Base-by-base conservation (phyloP, 2,329 filamentous ascomycete genomes). In the Colletotrichum noveboracense region DNA sequence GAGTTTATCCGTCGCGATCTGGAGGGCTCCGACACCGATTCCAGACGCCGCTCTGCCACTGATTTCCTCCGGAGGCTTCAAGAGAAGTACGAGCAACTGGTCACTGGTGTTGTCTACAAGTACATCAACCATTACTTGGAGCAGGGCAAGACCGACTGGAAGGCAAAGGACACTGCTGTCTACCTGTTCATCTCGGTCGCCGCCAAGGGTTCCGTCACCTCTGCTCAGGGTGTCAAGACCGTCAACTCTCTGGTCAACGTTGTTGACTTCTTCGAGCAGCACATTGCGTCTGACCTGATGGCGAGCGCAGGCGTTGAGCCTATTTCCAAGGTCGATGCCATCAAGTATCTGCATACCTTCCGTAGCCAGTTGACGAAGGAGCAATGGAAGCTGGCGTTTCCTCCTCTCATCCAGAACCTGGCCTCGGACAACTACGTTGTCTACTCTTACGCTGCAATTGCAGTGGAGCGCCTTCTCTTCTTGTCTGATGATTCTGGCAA, bases 341-440 rank as follows among this genome's bases (percentile, higher is more conserved):
- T 99, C 89, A 99, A 98, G 85, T 99, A 96, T 83, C 91, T 99
- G 52, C 98, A 99, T 88, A 95, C 94, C 60, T 99, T 99, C 92
- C 94, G 97, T 80, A 98, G 96, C 83, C 96, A 98, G 82, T 90
- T 99, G 76, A 96, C 95, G 21, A 95, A 95, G 83, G 93, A 96
- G 38, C 95, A 98, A 84, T 98, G 97, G 96, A 94, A 94, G 80
- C 92, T 93, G 73, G 96, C 96, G 2, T 95, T 99, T 82, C 94
- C 95, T 14, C 93, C 98, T 21, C 89, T 99, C 56, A 96, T 98
- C 69, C 95, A 97, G 82, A 97, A 98, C 82, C 89, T 99, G 79
- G 95, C 92, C 77, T 97, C 96, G 4, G 90, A 93, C 26, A 97
- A 98, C 84, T 98, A 98, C 80, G 97, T 98, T 73, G 96, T 98